phyloP scores from a whole-genome alignment of 2,329 filamentous ascomycete genomes.

The Monilinia fructigena region DNA sequence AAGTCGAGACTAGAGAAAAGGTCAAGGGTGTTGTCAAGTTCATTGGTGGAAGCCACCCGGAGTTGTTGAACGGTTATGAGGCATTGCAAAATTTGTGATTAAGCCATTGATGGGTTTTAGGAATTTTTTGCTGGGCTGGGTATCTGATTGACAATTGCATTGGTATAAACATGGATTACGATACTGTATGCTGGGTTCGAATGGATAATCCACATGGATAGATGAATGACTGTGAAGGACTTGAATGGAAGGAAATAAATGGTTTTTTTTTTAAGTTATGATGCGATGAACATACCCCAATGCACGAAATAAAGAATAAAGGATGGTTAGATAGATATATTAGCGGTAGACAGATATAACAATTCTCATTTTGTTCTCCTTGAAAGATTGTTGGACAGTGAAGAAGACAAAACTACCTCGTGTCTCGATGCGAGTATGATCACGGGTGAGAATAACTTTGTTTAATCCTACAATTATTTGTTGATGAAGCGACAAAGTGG shows the following conservation, averaged over 20 bases:
- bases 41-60: constrained; percentile 37
- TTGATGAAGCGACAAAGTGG: too few species aligned
- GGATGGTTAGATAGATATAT: constrained; percentile 10
- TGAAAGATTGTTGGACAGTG: too few species aligned
- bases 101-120: neutral
- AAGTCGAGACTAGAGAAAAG: constrained; percentile 65
- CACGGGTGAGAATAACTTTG: too few species aligned
- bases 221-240: neutral
- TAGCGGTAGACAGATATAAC: neutral
- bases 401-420: too few species aligned
- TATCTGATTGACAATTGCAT: neutral
- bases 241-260: constrained; percentile 14
- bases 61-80: constrained; percentile 35
- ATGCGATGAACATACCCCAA: constrained; percentile 18
- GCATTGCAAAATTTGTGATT: constrained; percentile 27
- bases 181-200: neutral
- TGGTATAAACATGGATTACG: constrained; percentile 1
- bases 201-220: neutral
- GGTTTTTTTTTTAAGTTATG: constrained; percentile 18
- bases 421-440: too few species aligned
- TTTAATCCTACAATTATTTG: too few species aligned
- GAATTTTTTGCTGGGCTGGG: constrained; percentile 9
- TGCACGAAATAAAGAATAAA: constrained; percentile 14
- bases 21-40: constrained; percentile 61
- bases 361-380: neutral